Evolutionary conservation across 495 filamentous ascomycete genomes (phyloP).

Genomic region (Lepidopterella palustris): DNA sequence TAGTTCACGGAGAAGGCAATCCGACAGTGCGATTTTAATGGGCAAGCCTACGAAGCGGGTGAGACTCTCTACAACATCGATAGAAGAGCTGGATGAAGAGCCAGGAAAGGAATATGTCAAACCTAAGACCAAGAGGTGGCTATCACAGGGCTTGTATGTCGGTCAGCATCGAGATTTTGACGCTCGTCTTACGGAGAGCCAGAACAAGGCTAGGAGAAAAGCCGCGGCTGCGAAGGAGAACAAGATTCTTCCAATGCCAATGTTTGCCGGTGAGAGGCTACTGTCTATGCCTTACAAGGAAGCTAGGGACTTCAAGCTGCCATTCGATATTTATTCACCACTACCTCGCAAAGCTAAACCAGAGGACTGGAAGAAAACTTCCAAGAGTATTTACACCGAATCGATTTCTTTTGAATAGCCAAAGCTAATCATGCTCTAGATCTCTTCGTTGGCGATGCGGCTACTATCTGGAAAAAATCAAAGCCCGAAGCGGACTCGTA

Average conservation of each 20-base stretch:
- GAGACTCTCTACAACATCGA: conserved; percentile 1
- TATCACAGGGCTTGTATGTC: conserved; percentile 78
- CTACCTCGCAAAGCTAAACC: conserved; percentile 82
- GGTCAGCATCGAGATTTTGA: conserved; percentile 68
- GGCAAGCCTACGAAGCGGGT: conserved; percentile 3
- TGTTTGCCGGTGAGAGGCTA: conserved; percentile 51
- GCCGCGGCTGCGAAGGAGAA: conserved; percentile 37
- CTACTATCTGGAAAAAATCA: conserved; percentile 74
- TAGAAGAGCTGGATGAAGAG: neutral
- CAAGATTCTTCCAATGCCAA: conserved; percentile 55
- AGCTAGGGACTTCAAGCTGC: conserved; percentile 76
- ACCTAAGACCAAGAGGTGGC: conserved; percentile 48
- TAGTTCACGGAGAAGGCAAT: conserved; percentile 39
- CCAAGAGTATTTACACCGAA: conserved; percentile 84
- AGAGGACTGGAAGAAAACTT: conserved; percentile 80
- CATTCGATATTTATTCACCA: conserved; percentile 83
- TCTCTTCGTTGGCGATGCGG: conserved; percentile 85
- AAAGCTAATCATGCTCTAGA: conserved; percentile 45
- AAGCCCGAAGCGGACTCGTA: conserved; percentile 65
- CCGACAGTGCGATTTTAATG: conserved; percentile 9
- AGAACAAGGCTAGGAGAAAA: conserved; percentile 18
- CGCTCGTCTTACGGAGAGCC: conserved; percentile 51
- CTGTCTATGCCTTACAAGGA: conserved; percentile 47
- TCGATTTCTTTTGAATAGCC: neutral
- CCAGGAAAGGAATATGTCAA: conserved; percentile 13